Base-by-base conservation (phyloP, 345 rosid species). In the Linum lewisii region DNA sequence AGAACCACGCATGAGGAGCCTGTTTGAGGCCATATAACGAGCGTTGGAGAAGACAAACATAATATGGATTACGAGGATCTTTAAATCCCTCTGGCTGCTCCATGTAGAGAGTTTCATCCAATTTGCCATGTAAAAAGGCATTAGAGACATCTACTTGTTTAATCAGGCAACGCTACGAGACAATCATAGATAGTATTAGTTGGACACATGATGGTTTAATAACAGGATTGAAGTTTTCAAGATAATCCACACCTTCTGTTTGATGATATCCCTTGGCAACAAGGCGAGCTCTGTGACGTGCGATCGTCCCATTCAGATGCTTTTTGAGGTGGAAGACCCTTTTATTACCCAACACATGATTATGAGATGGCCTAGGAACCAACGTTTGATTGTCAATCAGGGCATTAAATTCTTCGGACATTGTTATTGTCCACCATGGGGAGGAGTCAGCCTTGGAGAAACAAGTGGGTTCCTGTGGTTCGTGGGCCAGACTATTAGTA, bases 31-130 rank as follows among this genome's bases (percentile, higher is more conserved):
- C 49, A 20, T 61, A 61, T 0, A 51, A 25, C 0, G 56, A 61
- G 0, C 15, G 5, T 1, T 18, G 4, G 0, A 51, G 5, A 3
- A n/a, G 24, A 4, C 57, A 61, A 0, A 49, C 54, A 47, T 49
- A 21, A 0, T n/a, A 0, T 0, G 44, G 64, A 1, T 24, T 23
- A 0, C 19, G 0, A 0, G 23, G 0, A 20, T 61, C 42, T 10
- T 7, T 0, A 26, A 61, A 61, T 1, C 56, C 55, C 0, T 0
- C 0, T 0, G 64, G 64, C 0, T 61, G 45, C 15, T 0, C 16
- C 44, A 61, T 61, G 0, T 8, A 61, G 0, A 61, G 23, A 2
- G 14, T 4, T 45, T 61, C 42, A 0, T 26, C 23, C 0, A 61
- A 3, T 1, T 7, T 1, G 9, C 54, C 45, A 61, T 61, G 56